Evolutionary conservation across 139 green algal genomes (phyloP), one percentile per base, ranked within the genome.

Genomic region (Ettlia oleoabundans): DNA sequence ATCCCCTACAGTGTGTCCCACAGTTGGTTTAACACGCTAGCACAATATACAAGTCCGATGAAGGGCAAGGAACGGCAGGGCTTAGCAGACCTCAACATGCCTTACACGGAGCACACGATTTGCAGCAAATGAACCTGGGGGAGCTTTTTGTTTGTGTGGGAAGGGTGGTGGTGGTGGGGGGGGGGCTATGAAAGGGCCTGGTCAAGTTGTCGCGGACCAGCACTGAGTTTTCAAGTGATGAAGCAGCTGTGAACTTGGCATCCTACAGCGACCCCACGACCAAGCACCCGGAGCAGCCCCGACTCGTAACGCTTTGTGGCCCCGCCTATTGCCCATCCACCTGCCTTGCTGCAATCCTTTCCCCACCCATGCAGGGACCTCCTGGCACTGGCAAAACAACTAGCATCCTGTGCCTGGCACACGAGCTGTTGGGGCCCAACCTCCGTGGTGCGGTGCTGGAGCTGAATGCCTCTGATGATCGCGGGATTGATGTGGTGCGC

Each of bases 341-440:
- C 37, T 21, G 32, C 30, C 32, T 32, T 42, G 32, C 64, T 47
- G 32, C 32, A 42, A n/a, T 38, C 61, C 61, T 9, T n/a, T n/a
- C n/a, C n/a, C 18, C 64, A 22, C 64, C 2, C 75, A 15, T 76
- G 64, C 88, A 98, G 93, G 97, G 97, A 0, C 96, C 97, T 4
- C 97, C 97, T 7, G 97, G 97, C 35, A 98, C 95, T 10, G 97
- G 97, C 37, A 99, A 99, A 83, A 99, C 97, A 22, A 99, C 97
- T 22, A 96, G 91, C 78, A 93, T 99, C 13, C 83, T 98, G 9
- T 97, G 93, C 55, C 66, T 99, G 28, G 96, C 97, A 3, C 92
- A 91, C 58, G 90, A 93, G 80, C 89, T 99, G 78, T 91, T 99
- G 78, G 97, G 97, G 0, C 77, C 90, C 28, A 84, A 76, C 42